Evolutionary conservation across 192 early-diverging fungal genomes (phyloP).

Genomic region (Rhizoclosmatium sp.): DNA sequence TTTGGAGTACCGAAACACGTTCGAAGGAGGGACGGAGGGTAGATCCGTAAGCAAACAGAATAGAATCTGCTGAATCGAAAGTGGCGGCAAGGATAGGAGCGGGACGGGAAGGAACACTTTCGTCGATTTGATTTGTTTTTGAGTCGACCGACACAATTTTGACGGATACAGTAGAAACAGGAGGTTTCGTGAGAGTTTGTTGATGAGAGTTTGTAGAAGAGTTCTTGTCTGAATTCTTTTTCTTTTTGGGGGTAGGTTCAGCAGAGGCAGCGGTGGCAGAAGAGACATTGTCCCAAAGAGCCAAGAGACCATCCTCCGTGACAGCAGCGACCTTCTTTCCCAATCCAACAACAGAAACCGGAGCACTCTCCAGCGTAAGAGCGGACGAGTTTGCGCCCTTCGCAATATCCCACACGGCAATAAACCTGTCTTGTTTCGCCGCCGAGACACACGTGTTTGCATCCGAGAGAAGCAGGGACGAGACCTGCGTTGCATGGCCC

Average conservation of each 20-base stretch:
- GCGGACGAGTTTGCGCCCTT: constrained; percentile 27
- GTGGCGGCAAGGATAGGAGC: constrained; percentile 42
- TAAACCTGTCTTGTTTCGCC: constrained; percentile 50
- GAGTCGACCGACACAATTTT: constrained; percentile 18
- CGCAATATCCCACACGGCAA: constrained; percentile 47
- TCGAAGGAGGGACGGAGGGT: constrained; percentile 50
- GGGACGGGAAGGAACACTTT: background rate
- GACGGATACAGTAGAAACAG: constrained; percentile 18
- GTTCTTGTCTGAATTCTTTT: constrained; percentile 20
- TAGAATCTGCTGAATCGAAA: constrained; percentile 14
- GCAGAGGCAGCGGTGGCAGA: background rate
- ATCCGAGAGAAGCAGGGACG: constrained; percentile 21
- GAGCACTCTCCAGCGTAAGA: constrained; percentile 39
- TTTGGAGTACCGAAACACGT: constrained; percentile 38
- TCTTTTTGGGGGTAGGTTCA: constrained; percentile 4
- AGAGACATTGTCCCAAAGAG: constrained; percentile 36
- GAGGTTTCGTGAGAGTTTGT: background rate
- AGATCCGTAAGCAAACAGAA: constrained; percentile 48
- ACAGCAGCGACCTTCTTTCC: constrained; percentile 43
- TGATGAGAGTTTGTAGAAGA: background rate
- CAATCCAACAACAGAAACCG: constrained; percentile 9
- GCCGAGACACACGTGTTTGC: constrained; percentile 36
- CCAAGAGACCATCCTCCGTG: constrained; percentile 45
- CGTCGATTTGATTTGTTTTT: background rate
- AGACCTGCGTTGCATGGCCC: constrained; percentile 51